Conservation (phyloP, 2,329 filamentous ascomycete species). For the Cordyceps cicadae region DNA sequence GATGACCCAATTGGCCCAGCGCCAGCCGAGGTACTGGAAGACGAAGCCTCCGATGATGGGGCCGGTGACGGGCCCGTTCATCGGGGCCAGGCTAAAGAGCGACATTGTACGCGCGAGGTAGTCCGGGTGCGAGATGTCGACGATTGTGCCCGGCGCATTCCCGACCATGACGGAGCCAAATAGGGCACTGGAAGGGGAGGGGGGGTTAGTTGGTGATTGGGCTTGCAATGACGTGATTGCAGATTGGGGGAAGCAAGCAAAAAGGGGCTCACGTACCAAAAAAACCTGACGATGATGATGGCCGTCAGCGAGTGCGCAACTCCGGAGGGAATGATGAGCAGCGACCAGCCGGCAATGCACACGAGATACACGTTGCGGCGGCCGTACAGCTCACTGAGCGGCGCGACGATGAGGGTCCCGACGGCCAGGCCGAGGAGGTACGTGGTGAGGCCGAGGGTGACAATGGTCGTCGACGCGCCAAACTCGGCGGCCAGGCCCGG, state of each 20-base stretch:
- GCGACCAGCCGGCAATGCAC: slow-evolving; percentile 54
- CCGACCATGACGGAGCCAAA: slow-evolving; percentile 69
- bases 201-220: neutral
- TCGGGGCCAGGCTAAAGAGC: slow-evolving; percentile 73
- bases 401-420: slow-evolving; percentile 66
- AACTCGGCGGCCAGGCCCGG: slow-evolving; percentile 63
- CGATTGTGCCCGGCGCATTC: slow-evolving; percentile 74
- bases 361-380: slow-evolving; percentile 60
- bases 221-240: too few relatives aligned
- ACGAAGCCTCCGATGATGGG: slow-evolving; percentile 60
- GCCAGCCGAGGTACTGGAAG: slow-evolving; percentile 63
- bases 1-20: slow-evolving; percentile 72
- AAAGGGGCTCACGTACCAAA: slow-evolving; percentile 45
- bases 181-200: slow-evolving; percentile 30
- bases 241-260: neutral
- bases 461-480: slow-evolving; percentile 47
- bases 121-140: slow-evolving; percentile 75
- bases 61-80: slow-evolving; percentile 57
- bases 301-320: slow-evolving; percentile 58
- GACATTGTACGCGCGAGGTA: slow-evolving; percentile 75
- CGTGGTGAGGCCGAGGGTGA: slow-evolving; percentile 68
- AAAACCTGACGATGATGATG: slow-evolving; percentile 65
- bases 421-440: slow-evolving; percentile 68
- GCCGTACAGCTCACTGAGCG: slow-evolving; percentile 63
- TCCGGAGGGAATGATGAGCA: slow-evolving; percentile 65